Evolutionary conservation across 306 rosid genomes (phyloP), one percentile per base, ranked within the genome.

Genomic region (Prunus davidiana): DNA sequence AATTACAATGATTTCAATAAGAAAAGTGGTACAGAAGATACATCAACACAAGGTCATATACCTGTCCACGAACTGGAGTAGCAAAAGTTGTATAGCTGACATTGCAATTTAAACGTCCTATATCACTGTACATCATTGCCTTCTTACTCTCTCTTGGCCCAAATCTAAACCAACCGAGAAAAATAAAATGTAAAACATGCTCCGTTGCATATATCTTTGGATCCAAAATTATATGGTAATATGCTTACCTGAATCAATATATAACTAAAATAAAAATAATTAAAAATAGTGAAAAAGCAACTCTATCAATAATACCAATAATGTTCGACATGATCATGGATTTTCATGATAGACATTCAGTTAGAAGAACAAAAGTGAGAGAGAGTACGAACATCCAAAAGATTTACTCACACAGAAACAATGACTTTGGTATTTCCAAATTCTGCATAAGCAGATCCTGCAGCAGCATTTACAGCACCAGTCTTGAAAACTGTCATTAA

Each of bases 131-230:
- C 93, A 86, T 71, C 97, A 91, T 90, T 19, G 99, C 98, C 78
- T 95, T 95, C 89, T 92, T 95, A 78, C 99, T 95, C 88, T 95
- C 99, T 77, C 98, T 91, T 20, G 99, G 99, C 70, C 99, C 99
- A 79, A 95, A 95, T 75, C 97, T 95, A 78, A 71, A 77, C 32
- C 70, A 63, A 81, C 45, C 54, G 74, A 82, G 9, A 45, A 24
- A 18, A 11, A 57, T 41, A 38, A 25, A 72, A 43, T 11, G 28
- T 24, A 34, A 43, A 62, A 18, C 15, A 46, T 9, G 18, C 1
- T 78, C 32, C 11, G 34, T 56, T 63, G 34, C 6, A 3, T 62
- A 46, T 60, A 20, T 18, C 9, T 65, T 45, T 27, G 66, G 52
- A 52, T 47, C 12, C 32, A 58, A 62, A 45, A 22, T 64, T 12